Percentiles rank a stretch among this genome's conserved stretches.
phyloP scores from a whole-genome alignment of 1,284 basidiomycete species.

The Tetrapyrgos nigripes region DNA sequence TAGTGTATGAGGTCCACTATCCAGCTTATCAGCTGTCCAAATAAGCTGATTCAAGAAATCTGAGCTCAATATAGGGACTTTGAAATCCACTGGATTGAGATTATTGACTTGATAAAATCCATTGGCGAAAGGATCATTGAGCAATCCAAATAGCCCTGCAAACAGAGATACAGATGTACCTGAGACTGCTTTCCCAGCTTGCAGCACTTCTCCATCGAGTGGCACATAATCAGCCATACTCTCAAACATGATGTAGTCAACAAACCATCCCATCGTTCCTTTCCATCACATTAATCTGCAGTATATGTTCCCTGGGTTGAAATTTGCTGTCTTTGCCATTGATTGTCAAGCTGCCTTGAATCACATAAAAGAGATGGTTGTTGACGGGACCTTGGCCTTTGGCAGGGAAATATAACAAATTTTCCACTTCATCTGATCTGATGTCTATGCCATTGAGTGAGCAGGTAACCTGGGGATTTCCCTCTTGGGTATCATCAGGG shows the following conservation, averaged over 20 bases:
- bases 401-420: background rate
- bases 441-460: background rate
- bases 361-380: conserved; percentile 6
- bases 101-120: conserved; percentile 1
- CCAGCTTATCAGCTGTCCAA: background rate
- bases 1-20: background rate
- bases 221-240: background rate
- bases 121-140: background rate
- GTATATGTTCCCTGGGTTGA: conserved; percentile 6
- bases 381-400: background rate
- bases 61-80: background rate
- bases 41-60: background rate
- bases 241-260: background rate
- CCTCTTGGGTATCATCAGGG: background rate
- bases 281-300: conserved; percentile 8
- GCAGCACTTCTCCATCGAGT: background rate
- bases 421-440: background rate
- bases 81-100: background rate
- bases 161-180: background rate
- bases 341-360: conserved; percentile 1
- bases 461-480: background rate
- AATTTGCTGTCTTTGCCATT: background rate
- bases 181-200: background rate
- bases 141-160: conserved; percentile 1
- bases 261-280: background rate